A percentile compares a stretch with the other conserved stretches of the same genome.
Conservation (phyloP, 257 asterid species). For the Lantana camara region DNA sequence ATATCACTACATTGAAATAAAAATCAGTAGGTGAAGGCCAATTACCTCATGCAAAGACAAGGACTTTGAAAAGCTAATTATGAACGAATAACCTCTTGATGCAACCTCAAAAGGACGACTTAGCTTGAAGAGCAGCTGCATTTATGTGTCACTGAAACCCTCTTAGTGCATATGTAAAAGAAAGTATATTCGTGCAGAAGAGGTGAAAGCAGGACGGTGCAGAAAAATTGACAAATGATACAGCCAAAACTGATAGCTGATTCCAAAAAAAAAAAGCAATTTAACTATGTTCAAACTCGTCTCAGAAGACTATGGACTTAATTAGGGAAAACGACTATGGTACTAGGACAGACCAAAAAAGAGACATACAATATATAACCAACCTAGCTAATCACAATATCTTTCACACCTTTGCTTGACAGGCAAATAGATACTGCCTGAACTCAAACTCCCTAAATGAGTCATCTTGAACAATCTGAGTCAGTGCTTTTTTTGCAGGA, state of each 20-base stretch:
- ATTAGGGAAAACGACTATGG: conserved; percentile 16
- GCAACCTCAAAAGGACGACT: conserved; percentile 96
- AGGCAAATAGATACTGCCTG: conserved; percentile 96
- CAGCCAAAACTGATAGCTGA: conserved; percentile 15
- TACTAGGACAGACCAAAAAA: conserved; percentile 2
- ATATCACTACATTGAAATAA: conserved; percentile 22
- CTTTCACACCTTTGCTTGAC: conserved; percentile 90
- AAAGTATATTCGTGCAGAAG: conserved; percentile 23
- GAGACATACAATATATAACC: conserved; percentile 26
- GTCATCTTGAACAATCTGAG: conserved; percentile 88
- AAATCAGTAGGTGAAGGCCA: conserved; percentile 24
- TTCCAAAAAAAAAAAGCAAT: not conserved
- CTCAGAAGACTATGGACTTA: conserved; percentile 9
- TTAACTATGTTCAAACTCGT: conserved; percentile 23
- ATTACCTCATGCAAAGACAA: conserved; percentile 84
- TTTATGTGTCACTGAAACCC: conserved; percentile 32
- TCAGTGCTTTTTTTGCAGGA: conserved; percentile 68
- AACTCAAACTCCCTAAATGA: conserved; percentile 96
- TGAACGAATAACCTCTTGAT: conserved; percentile 95
- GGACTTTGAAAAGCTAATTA: conserved; percentile 91
- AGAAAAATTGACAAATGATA: conserved; percentile 10
- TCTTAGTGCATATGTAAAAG: conserved; percentile 27
- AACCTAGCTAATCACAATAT: conserved; percentile 33
- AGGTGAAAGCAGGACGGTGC: conserved; percentile 18
- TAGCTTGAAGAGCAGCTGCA: conserved; percentile 85